Evolutionary conservation across 257 asterid species (phyloP), one percentile per base, ranked within the genome.

Genomic region (Petunia secreta): DNA sequence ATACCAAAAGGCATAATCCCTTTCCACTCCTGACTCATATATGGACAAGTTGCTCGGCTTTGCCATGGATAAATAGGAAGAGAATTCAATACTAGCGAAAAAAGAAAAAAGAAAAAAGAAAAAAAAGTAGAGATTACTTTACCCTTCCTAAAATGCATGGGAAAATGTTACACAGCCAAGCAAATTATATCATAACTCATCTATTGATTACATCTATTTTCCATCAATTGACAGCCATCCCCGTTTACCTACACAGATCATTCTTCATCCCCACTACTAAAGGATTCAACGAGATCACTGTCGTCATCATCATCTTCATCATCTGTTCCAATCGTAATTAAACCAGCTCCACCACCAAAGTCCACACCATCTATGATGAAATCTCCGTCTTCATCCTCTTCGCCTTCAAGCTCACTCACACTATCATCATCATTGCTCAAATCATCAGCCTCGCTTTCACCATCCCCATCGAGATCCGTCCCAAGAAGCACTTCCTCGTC

Each of bases 341-440:
- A 71, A 77, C 96, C 99, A 62, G 80, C 90, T 5, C 85, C 86
- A 63, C 81, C 95, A 8, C 86, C 94, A 3, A 89, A 88, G 63
- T 87, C 97, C 15, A 86, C 74, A 57, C 79, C 97, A 2, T 90
- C 96, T 85, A 93, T 83, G 38, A 89, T 71, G 83, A 92, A 96
- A 78, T 92, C 98, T 36, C 87, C 94, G 41, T 92, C 98, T 13
- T 89, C 97, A 8, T 91, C 98, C 6, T 95, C 98, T 1, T 93
- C 99, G 38, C 91, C 98, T 66, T 85, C 97, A 41, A 92, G 89
- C 36, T 86, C 98, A 15, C 93, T 85, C 37, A 9, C 80, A 57
- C 90, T 85, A 54, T 90, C 97, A 8, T 90, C 94, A 52, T 86
- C 97, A 46, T 87, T 85, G 88, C 93, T 93, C 88, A 87, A 78